Evolutionary conservation across 441 rosid species (phyloP).

Genomic region (Adansonia madagascariensis): DNA sequence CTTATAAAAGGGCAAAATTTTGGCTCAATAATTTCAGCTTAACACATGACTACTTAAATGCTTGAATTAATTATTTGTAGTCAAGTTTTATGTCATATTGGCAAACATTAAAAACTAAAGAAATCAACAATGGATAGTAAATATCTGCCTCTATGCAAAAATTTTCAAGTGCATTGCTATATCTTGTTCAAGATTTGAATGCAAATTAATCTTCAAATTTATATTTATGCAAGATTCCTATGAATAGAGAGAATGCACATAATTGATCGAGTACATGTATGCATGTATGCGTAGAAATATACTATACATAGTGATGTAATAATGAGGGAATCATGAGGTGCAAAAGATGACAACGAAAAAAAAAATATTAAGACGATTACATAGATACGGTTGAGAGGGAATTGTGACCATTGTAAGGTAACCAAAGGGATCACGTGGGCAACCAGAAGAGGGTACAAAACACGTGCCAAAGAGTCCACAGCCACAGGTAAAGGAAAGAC

Average conservation of each 20-base stretch:
- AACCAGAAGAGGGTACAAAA: not conserved
- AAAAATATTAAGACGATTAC: not conserved
- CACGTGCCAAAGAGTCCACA: conserved; percentile 30
- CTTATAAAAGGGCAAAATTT: not conserved
- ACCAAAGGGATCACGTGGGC: conserved; percentile 16
- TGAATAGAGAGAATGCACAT: not conserved
- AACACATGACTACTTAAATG: not conserved
- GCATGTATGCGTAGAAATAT: conserved; percentile 1
- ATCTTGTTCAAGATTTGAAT: not conserved
- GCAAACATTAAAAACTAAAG: too few species aligned
- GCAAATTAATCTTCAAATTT: not conserved
- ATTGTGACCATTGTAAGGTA: not conserved
- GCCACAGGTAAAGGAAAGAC: not conserved
- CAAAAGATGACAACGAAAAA: conserved; percentile 25
- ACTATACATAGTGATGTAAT: conserved; percentile 31
- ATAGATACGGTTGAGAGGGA: conserved; percentile 9
- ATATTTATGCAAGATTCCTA: not conserved
- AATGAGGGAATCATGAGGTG: conserved; percentile 39
- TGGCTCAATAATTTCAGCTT: too few species aligned
- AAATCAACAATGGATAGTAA: too few species aligned
- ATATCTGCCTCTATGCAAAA: not conserved
- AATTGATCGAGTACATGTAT: not conserved
- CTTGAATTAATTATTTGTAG: not conserved
- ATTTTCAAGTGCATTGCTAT: not conserved
- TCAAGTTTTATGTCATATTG: too few species aligned